A percentile compares a stretch with the other conserved stretches of the same genome.
Evolutionary conservation across 176 grass and related monocot genomes (phyloP).

Genomic region (Secale cereale): DNA sequence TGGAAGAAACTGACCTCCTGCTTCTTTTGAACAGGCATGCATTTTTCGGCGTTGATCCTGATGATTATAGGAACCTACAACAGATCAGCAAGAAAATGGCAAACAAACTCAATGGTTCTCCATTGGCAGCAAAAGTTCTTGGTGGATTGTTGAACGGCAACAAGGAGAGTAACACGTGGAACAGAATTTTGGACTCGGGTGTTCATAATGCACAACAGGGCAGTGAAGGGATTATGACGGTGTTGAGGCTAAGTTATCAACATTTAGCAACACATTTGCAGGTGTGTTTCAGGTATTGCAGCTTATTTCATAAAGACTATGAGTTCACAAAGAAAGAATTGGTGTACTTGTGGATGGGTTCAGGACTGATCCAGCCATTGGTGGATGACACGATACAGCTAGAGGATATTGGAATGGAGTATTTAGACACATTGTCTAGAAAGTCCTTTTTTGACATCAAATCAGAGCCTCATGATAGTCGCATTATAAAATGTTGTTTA

Average conservation of each 20-base stretch:
- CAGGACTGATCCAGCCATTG: constrained; percentile 12
- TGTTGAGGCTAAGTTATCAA: constrained; percentile 42
- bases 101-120: constrained; percentile 40
- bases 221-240: constrained; percentile 25
- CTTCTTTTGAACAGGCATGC: constrained; percentile 35
- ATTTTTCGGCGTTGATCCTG: constrained; percentile 30
- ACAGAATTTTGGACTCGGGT: constrained; percentile 20
- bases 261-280: constrained; percentile 47
- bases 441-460: constrained; percentile 49
- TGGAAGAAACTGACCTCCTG: constrained; percentile 11
- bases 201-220: constrained; percentile 29
- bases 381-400: background rate
- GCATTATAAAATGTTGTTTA: background rate
- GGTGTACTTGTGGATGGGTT: constrained; percentile 38
- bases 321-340: constrained; percentile 37
- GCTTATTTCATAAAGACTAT: constrained; percentile 37
- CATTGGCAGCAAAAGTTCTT: constrained; percentile 50
- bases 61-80: constrained; percentile 16
- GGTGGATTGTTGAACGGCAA: constrained; percentile 35
- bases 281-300: constrained; percentile 46
- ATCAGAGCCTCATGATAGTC: background rate
- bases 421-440: constrained; percentile 24
- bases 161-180: constrained; percentile 28
- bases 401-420: constrained; percentile 31
- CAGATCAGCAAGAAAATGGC: constrained; percentile 35